These are phyloP conservation scores for Candida morakotiae DNA, from an alignment of 805 yeast species.

Conservation along the genomic window DNA sequence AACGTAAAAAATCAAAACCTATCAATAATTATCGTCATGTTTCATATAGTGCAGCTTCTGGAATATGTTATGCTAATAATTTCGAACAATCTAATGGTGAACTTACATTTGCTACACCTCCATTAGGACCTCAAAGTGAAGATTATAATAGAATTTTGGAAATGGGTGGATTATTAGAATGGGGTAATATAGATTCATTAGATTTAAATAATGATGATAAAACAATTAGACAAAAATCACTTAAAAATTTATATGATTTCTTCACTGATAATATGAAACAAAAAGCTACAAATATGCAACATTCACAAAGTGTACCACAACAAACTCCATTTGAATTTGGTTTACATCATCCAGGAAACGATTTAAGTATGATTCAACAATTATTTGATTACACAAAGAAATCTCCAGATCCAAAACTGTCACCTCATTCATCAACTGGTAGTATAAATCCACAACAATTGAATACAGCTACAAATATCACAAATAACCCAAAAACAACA, in stretches of 20 bases:
- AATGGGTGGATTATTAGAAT: slow-evolving; percentile 20
- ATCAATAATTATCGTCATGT: slow-evolving; percentile 40
- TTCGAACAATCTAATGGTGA: slow-evolving; percentile 51
- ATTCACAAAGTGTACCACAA: slow-evolving; percentile 6
- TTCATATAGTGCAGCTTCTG: slow-evolving; percentile 64
- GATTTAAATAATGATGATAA: slow-evolving; percentile 21
- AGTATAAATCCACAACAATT: slow-evolving; percentile 4
- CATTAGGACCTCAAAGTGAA: slow-evolving; percentile 23
- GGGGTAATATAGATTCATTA: slow-evolving; percentile 29
- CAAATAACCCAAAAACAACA: slow-evolving; percentile 1
- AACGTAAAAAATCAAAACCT: neutral
- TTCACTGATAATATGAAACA: slow-evolving; percentile 13
- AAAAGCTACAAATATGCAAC: neutral
- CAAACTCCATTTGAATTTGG: slow-evolving; percentile 21
- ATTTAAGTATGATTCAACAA: slow-evolving; percentile 10
- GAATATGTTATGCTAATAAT: slow-evolving; percentile 53
- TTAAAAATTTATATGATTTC: slow-evolving; percentile 13
- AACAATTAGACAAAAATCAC: slow-evolving; percentile 10
- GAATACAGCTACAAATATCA: neutral
- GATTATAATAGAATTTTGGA: slow-evolving; percentile 9
- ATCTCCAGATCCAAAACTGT: neutral
- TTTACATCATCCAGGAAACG: slow-evolving; percentile 18
- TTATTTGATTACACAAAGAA: slow-evolving; percentile 5
- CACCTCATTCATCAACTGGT: slow-evolving; percentile 3
- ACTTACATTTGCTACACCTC: slow-evolving; percentile 67